Conservation (phyloP, 139 green algal genomes). For the Chlorella vulgaris region DNA sequence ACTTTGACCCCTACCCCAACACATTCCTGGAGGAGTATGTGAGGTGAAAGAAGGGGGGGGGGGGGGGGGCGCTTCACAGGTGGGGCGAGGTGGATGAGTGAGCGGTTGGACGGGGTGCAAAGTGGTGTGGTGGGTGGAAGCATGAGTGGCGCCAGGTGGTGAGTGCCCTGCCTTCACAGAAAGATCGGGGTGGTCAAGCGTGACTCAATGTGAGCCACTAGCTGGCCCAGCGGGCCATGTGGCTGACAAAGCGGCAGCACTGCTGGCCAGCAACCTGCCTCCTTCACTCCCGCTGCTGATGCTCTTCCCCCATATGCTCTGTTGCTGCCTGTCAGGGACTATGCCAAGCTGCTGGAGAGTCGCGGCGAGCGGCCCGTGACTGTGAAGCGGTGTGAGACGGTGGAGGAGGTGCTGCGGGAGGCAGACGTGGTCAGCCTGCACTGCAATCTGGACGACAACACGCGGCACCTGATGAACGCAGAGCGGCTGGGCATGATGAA, state of each 20-base stretch:
- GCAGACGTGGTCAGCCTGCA: conserved; percentile 93
- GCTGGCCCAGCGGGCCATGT: background rate
- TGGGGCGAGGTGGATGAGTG: background rate
- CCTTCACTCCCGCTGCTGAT: too few relatives aligned
- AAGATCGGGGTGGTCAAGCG: too few relatives aligned
- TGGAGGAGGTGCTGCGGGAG: conserved; percentile 92
- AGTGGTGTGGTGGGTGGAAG: background rate
- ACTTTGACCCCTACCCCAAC: conserved; percentile 96
- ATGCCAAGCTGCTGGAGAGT: conserved; percentile 84
- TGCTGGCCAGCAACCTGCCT: background rate
- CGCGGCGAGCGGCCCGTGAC: conserved; percentile 78
- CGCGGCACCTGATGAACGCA: conserved; percentile 94
- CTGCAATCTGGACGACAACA: conserved; percentile 92
- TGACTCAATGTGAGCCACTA: too few relatives aligned
- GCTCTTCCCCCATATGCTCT: too few relatives aligned
- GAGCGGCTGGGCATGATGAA: conserved; percentile 95
- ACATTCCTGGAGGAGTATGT: conserved; percentile 74
- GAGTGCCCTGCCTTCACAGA: too few relatives aligned
- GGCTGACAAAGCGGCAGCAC: background rate
- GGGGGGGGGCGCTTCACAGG: background rate
- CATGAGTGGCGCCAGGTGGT: too few relatives aligned
- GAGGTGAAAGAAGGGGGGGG: conserved; percentile 15
- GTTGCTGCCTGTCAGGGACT: conserved; percentile 45
- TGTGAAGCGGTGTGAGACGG: conserved; percentile 70
- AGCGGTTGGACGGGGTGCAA: background rate